Percentiles rank a stretch among this genome's conserved stretches.
phyloP scores from a whole-genome alignment of 2,329 filamentous ascomycete species.

The Ophiocordyceps camponoti-saundersi region DNA sequence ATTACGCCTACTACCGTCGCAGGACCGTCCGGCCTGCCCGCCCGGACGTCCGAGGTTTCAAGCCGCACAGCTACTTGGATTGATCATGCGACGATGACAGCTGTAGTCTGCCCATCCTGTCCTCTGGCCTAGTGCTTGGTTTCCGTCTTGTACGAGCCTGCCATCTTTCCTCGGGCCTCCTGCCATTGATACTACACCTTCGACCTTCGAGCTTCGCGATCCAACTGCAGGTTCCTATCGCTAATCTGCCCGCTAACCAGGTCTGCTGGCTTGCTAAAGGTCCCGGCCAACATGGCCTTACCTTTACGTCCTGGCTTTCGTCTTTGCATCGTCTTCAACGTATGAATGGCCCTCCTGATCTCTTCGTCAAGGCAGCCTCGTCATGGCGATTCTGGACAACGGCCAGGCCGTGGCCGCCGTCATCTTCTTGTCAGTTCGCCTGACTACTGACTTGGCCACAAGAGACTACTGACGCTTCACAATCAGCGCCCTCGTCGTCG shows the following conservation, averaged over 20 bases:
- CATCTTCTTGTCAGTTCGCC: constrained; percentile 33
- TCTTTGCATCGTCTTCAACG: not conserved
- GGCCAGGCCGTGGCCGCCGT: constrained; percentile 33
- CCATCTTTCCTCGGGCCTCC: not conserved
- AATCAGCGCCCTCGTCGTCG: constrained; percentile 31
- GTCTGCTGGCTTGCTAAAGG: not conserved
- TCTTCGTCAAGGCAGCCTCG: constrained; percentile 8
- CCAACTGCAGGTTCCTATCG: not conserved
- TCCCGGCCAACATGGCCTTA: not conserved
- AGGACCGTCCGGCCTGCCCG: not conserved
- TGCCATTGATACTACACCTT: too few species aligned
- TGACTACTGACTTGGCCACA: too few species aligned
- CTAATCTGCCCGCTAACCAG: not conserved
- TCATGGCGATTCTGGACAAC: constrained; percentile 27
- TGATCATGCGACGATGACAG: not conserved
- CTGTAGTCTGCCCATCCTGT: not conserved
- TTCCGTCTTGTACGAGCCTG: not conserved
- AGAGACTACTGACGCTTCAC: constrained; percentile 9
- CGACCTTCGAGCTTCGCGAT: not conserved
- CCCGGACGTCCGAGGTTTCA: constrained; percentile 4
- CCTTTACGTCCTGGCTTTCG: not conserved
- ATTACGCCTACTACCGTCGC: not conserved
- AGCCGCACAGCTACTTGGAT: constrained; percentile 1
- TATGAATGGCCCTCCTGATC: constrained; percentile 9
- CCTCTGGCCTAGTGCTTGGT: not conserved